phyloP scores from a whole-genome alignment of 2,329 filamentous ascomycete species.

The Penicillium verrucosum region DNA sequence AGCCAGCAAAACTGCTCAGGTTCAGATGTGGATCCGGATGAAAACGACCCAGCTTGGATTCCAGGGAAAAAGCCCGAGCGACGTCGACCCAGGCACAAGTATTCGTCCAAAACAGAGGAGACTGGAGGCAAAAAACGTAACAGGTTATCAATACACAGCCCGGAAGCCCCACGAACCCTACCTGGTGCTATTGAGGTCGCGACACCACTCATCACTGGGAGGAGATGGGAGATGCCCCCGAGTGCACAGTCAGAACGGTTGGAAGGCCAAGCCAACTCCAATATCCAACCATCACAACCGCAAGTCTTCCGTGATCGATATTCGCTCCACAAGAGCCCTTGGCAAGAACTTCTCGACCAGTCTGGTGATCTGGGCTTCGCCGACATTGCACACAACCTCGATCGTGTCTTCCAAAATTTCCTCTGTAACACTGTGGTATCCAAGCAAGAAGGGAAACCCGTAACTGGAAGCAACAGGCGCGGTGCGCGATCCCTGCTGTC shows the following conservation, averaged over 20 bases:
- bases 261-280: slow-evolving; percentile 2
- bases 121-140: slow-evolving; percentile 23
- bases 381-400: slow-evolving; percentile 35
- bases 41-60: slow-evolving; percentile 41
- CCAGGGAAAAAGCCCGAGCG: slow-evolving; percentile 32
- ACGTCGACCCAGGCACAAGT: slow-evolving; percentile 38
- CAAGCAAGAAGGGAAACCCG: slow-evolving; percentile 1
- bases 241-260: slow-evolving; percentile 24
- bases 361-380: slow-evolving; percentile 33
- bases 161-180: slow-evolving; percentile 33
- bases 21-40: slow-evolving; percentile 37
- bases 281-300: slow-evolving; percentile 11
- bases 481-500: slow-evolving; percentile 39
- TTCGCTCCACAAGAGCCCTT: slow-evolving; percentile 30
- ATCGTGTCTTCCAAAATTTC: slow-evolving; percentile 37
- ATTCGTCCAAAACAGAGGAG: slow-evolving; percentile 32
- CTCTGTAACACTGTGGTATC: slow-evolving; percentile 32
- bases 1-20: slow-evolving; percentile 18
- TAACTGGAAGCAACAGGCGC: slow-evolving; percentile 2
- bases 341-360: slow-evolving; percentile 35
- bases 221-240: slow-evolving; percentile 20
- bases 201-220: slow-evolving; percentile 42
- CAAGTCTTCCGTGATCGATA: slow-evolving; percentile 29
- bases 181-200: slow-evolving; percentile 43
- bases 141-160: slow-evolving; percentile 35